phyloP scores from a whole-genome alignment of 768 basidiomycete genomes.

The Leccinum pellstonianum region DNA sequence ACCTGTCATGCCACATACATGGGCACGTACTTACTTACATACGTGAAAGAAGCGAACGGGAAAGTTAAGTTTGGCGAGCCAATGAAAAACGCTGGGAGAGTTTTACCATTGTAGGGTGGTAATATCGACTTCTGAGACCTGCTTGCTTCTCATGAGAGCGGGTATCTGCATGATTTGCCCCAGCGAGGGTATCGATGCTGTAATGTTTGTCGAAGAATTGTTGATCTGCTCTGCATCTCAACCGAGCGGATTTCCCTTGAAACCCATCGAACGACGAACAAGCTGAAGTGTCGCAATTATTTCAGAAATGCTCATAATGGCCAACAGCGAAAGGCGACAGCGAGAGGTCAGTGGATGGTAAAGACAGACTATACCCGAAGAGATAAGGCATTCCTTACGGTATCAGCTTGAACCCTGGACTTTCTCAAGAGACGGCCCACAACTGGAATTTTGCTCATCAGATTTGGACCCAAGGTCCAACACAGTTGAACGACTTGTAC shows the following conservation, averaged over 20 bases:
- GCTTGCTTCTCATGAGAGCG: not conserved
- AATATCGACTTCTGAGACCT: conserved; percentile 3
- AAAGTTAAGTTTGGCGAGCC: not conserved
- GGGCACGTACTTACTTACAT: not conserved
- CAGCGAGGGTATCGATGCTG: not conserved
- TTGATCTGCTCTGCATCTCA: not conserved
- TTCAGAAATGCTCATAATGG: not conserved
- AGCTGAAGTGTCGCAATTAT: not conserved
- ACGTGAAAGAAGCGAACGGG: conserved; percentile 5
- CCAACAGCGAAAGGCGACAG: not conserved
- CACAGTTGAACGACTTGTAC: not conserved
- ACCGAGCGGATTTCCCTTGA: not conserved
- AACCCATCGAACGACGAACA: not conserved
- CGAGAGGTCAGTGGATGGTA: not conserved
- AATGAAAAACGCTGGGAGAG: not conserved
- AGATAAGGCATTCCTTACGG: not conserved
- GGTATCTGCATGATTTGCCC: not conserved
- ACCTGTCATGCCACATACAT: not conserved
- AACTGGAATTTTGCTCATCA: not conserved
- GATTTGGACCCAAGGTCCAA: not conserved
- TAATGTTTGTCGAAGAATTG: not conserved
- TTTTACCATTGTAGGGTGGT: not conserved
- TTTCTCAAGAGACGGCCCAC: not conserved
- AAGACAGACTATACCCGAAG: not conserved
- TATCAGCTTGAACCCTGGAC: not conserved